Evolutionary conservation across 352 stramenopile species (phyloP).

Genomic region (Pythium insidiosum): DNA sequence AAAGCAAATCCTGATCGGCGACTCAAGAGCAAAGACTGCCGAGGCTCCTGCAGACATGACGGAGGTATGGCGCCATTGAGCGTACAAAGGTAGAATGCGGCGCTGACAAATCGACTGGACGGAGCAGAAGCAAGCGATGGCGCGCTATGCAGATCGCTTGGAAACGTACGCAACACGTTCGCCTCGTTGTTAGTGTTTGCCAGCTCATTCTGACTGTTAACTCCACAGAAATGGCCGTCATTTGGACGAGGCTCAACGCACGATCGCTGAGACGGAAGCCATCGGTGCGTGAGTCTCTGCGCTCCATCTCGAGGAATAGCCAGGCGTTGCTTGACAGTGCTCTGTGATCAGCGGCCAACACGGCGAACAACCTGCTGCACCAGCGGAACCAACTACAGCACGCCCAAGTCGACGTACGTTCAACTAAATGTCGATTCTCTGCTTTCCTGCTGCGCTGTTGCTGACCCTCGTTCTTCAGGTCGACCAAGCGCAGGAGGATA

Average conservation of each 20-base stretch:
- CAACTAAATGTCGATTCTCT: background rate
- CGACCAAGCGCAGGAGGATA: slow-evolving; percentile 56
- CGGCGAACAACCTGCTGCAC: slow-evolving; percentile 57
- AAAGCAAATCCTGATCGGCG: slow-evolving; percentile 44
- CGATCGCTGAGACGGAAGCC: slow-evolving; percentile 58
- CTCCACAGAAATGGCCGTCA: slow-evolving; percentile 54
- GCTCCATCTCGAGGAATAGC: background rate
- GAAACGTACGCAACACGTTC: slow-evolving; percentile 3
- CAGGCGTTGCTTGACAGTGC: background rate
- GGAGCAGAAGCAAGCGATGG: slow-evolving; percentile 12
- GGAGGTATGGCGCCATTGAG: background rate
- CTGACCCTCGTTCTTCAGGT: slow-evolving; percentile 19
- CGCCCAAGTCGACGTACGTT: slow-evolving; percentile 44
- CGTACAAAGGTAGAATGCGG: too few species aligned
- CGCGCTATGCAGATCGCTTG: slow-evolving; percentile 10
- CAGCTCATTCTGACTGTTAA: background rate
- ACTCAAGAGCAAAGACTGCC: slow-evolving; percentile 15
- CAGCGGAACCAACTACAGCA: slow-evolving; percentile 67
- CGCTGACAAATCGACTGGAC: background rate
- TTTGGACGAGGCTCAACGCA: slow-evolving; percentile 61
- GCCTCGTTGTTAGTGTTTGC: background rate
- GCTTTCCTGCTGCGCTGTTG: background rate
- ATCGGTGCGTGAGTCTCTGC: slow-evolving; percentile 36
- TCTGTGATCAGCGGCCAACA: slow-evolving; percentile 35
- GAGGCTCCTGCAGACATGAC: background rate